These are phyloP conservation scores for Candida dajiaensis DNA, from an alignment of 805 yeast genomes.

Conservation along the genomic window DNA sequence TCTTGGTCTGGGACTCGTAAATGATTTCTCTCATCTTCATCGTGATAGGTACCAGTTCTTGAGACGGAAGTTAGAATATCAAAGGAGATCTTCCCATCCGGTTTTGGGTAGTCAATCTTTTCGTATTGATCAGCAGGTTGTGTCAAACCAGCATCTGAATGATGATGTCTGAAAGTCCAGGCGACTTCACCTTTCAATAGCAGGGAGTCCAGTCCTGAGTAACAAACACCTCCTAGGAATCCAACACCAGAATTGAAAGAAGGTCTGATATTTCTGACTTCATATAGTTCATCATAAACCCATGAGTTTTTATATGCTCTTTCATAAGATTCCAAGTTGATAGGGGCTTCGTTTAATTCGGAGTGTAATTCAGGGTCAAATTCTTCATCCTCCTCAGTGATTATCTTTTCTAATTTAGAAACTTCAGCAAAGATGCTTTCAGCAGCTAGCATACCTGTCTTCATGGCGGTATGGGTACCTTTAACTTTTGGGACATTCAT, in stretches of 20 bases:
- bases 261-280: slow-evolving; percentile 88
- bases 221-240: slow-evolving; percentile 70
- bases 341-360: slow-evolving; percentile 32
- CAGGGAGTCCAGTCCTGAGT: slow-evolving; percentile 80
- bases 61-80: slow-evolving; percentile 93
- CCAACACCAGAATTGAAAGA: slow-evolving; percentile 79
- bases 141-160: slow-evolving; percentile 70
- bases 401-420: slow-evolving; percentile 35
- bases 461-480: slow-evolving; percentile 97
- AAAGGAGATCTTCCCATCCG: slow-evolving; percentile 89
- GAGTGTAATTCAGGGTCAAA: slow-evolving; percentile 36
- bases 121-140: slow-evolving; percentile 55
- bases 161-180: slow-evolving; percentile 73
- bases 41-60: slow-evolving; percentile 93
- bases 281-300: slow-evolving; percentile 78
- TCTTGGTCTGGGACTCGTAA: slow-evolving; percentile 64
- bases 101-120: slow-evolving; percentile 89
- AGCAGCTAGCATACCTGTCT: slow-evolving; percentile 93
- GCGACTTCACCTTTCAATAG: slow-evolving; percentile 76
- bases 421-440: slow-evolving; percentile 63
- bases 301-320: slow-evolving; percentile 67
- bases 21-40: slow-evolving; percentile 91
- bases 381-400: slow-evolving; percentile 36
- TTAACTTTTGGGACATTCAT: slow-evolving; percentile 96
- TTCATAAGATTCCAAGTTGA: slow-evolving; percentile 57